These are phyloP conservation scores for Trichoderma sp. DNA, from an alignment of 2,329 filamentous ascomycete genomes.

Conservation along the genomic window DNA sequence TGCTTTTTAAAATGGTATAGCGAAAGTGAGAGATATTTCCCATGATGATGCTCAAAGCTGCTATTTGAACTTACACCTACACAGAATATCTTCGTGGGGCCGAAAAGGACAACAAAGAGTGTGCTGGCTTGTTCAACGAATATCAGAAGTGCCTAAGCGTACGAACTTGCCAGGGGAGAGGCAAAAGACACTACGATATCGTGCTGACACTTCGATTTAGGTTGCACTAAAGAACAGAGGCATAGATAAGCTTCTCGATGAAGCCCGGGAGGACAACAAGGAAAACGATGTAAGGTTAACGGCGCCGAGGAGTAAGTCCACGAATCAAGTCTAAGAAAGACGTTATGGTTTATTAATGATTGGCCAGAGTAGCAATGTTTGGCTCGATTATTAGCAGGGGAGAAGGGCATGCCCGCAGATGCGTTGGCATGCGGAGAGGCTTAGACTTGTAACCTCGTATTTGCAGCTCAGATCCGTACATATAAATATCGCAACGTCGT, in stretches of 20 bases:
- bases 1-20: conserved; percentile 99
- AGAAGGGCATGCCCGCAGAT: background rate
- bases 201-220: conserved; percentile 44
- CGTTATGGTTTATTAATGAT: background rate
- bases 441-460: conserved; percentile 16
- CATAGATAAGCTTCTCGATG: conserved; percentile 89
- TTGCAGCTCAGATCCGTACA: conserved; percentile 3
- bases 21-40: conserved; percentile 67
- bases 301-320: conserved; percentile 41
- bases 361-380: background rate
- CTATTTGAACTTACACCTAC: background rate
- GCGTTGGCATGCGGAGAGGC: conserved; percentile 1
- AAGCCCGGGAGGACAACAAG: conserved; percentile 83
- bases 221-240: conserved; percentile 82
- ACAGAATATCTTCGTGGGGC: conserved; percentile 86
- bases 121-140: conserved; percentile 78
- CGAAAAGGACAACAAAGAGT: conserved; percentile 79
- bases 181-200: background rate
- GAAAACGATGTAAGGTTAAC: conserved; percentile 70
- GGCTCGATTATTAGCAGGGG: background rate
- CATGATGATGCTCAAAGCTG: conserved; percentile 20
- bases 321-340: background rate
- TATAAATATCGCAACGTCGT: conserved; percentile 13
- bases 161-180: conserved; percentile 17
- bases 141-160: conserved; percentile 87